Evolutionary conservation across 2,329 filamentous ascomycete genomes (phyloP).

Genomic region (Xylariales sp.): DNA sequence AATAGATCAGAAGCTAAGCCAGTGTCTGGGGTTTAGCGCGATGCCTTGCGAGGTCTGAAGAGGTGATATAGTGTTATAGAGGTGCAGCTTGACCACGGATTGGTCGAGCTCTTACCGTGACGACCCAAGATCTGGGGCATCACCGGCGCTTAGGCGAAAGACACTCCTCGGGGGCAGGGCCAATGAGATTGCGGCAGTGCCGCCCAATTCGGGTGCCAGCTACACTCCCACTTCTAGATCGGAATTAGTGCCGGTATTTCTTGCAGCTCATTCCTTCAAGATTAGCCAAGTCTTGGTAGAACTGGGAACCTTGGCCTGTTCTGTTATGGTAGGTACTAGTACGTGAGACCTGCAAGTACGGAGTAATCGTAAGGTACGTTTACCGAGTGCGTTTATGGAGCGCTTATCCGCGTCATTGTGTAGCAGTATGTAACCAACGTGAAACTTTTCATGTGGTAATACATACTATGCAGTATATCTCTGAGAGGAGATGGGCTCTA

Average conservation of each 20-base stretch:
- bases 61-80: constrained; percentile 10
- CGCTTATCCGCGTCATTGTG: no score
- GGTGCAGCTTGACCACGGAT: constrained; percentile 37
- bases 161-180: constrained; percentile 17
- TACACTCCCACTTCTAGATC: no score
- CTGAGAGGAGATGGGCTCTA: no score
- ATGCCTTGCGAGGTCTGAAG: neutral
- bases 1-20: constrained; percentile 20
- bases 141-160: constrained; percentile 44
- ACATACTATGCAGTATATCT: no score
- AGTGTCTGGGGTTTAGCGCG: constrained; percentile 30
- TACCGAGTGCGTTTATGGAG: no score
- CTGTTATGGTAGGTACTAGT: no score
- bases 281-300: neutral
- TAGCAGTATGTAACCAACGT: no score
- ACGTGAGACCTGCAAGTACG: no score
- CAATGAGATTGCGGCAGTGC: constrained; percentile 29
- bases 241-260: constrained; percentile 15
- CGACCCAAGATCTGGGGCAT: constrained; percentile 38
- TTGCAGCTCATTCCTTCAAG: constrained; percentile 19
- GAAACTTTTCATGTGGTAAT: no score
- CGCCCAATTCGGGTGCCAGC: constrained; percentile 16
- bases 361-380: no score
- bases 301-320: no score
- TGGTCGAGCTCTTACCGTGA: constrained; percentile 35